Conservation (phyloP, 257 asterid species). For the Nicotiana sylvestris region DNA sequence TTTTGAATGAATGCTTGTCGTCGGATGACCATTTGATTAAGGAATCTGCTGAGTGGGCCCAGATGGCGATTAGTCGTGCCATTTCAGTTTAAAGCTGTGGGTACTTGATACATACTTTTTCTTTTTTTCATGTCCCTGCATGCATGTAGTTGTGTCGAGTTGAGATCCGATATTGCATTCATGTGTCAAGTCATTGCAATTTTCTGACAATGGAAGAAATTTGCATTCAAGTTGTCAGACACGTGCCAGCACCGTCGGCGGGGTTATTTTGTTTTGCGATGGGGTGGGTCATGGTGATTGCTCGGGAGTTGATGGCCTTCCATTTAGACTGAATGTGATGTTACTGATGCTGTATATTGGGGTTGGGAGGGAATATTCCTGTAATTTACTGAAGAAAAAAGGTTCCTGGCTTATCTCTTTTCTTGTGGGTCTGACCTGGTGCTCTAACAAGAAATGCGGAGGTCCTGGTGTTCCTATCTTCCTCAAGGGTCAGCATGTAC, state of each 20-base stretch:
- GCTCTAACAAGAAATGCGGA: slow-evolving; percentile 24
- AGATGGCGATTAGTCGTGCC: slow-evolving; percentile 79
- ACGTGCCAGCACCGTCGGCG: slow-evolving; percentile 60
- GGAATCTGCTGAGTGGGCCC: slow-evolving; percentile 95
- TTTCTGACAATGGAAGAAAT: slow-evolving; percentile 44
- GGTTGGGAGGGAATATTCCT: slow-evolving; percentile 15
- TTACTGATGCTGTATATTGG: slow-evolving; percentile 1
- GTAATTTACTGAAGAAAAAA: slow-evolving; percentile 21
- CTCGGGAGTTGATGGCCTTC: not conserved
- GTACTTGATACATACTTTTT: slow-evolving; percentile 36
- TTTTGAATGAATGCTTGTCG: slow-evolving; percentile 72
- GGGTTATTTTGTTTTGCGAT: slow-evolving; percentile 27
- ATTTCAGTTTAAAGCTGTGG: slow-evolving; percentile 58
- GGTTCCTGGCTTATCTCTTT: slow-evolving; percentile 17
- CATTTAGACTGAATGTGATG: not conserved
- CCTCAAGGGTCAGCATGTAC: not conserved
- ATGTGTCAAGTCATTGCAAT: slow-evolving; percentile 58
- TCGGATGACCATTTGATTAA: slow-evolving; percentile 84
- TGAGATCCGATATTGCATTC: slow-evolving; percentile 52
- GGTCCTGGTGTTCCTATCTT: slow-evolving; percentile 26
- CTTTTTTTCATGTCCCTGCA: slow-evolving; percentile 53
- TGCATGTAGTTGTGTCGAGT: slow-evolving; percentile 77
- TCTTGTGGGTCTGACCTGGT: slow-evolving; percentile 22
- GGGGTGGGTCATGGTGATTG: slow-evolving; percentile 8
- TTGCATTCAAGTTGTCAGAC: slow-evolving; percentile 60